phyloP scores from a whole-genome alignment of 2,329 filamentous ascomycete species.

The Rutstroemia sp. region DNA sequence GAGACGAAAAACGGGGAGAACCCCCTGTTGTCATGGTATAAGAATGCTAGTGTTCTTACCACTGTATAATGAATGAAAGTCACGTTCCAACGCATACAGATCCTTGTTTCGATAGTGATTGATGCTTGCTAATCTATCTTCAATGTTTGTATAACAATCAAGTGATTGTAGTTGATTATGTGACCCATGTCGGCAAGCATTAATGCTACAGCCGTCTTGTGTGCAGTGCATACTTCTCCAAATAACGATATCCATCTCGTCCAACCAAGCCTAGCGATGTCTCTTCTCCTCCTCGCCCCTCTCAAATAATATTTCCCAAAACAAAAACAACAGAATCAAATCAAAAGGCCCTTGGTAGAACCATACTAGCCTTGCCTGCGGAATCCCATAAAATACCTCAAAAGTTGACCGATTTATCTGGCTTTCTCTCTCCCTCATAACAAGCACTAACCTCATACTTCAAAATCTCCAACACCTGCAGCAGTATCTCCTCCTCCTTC shows the following conservation, averaged over 20 bases:
- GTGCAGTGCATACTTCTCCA: background rate
- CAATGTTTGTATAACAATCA: no score
- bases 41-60: conserved; percentile 87
- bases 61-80: conserved; percentile 52
- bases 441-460: background rate
- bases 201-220: background rate
- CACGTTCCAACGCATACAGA: background rate
- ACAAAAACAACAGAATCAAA: background rate
- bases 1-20: conserved; percentile 88
- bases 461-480: background rate
- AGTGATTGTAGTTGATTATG: no score
- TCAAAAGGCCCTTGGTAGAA: background rate
- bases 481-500: background rate
- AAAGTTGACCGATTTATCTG: background rate
- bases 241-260: background rate
- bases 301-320: background rate
- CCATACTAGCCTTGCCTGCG: background rate
- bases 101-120: background rate
- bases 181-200: no score
- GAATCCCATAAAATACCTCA: background rate
- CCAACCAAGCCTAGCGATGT: background rate
- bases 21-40: conserved; percentile 85
- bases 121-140: background rate
- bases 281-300: background rate
- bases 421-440: background rate